Base-by-base conservation (phyloP, 1,284 basidiomycete genomes). In the Cryptococcus neoformans region DNA sequence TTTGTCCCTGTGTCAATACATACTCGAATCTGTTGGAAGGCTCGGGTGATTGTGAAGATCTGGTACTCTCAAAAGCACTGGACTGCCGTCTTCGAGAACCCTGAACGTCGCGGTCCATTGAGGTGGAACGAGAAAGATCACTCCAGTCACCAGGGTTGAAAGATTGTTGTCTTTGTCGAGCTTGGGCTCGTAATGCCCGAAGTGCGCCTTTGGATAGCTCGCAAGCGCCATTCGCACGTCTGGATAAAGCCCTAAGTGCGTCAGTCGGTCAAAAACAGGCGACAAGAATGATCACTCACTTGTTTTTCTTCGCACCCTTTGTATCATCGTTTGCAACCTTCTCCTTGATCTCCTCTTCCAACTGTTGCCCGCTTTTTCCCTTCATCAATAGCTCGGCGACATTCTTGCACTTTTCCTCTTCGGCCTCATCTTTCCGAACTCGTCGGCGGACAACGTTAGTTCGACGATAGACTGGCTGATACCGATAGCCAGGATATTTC, bases 361-460 rank as follows among this genome's bases (percentile, higher is more conserved):
- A 82, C 61, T 84, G 85, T 34, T 78, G 77, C 3, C 87, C 88
- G 65, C 84, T 87, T 75, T 86, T 87, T 16, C 88, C 88, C 63
- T 84, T 81, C 50, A 86, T 83, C 40, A 90, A 80, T 0, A 90
- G 79, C 73, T 87, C 83, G n/a, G 89, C 89, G 52, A 91, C 79
- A 49, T 79, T 75, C 59, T 79, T 75, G 64, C 82, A 84, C 36
- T 80, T 76, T 35, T 71, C 57, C 55, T 77, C 67, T 67, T 69
- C 80, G 16, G 79, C 80, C 46, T 77, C 80, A 75, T 78, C 81
- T 64, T 70, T 79, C 56, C 78, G 74, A 28, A 80, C 76, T 48
- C 77, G 70, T 37, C 80, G 78, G 16, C 70, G 69, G 41, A 69
- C 63, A 7, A 69, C 70, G 40, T 69, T 67, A 17, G 69, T 68